Evolutionary conservation across 2,329 filamentous ascomycete genomes (phyloP).

Genomic region (Colletotrichum limetticola): DNA sequence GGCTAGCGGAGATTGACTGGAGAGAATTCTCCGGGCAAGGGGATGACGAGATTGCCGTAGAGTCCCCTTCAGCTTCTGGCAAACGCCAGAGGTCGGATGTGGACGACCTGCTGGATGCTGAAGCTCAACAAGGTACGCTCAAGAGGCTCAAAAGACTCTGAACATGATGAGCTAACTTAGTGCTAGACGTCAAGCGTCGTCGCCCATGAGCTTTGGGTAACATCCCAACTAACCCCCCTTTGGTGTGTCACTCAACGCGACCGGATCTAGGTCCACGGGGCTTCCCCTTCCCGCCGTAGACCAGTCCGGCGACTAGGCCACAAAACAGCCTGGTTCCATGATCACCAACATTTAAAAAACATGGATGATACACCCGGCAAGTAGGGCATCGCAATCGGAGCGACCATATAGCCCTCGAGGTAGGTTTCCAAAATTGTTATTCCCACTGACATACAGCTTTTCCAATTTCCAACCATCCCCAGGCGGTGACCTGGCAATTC

Average conservation of each 20-base stretch:
- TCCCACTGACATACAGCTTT: slow-evolving; percentile 30
- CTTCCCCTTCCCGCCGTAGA: background rate
- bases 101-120: slow-evolving; percentile 37
- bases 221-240: slow-evolving; percentile 25
- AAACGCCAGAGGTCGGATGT: slow-evolving; percentile 40
- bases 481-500: slow-evolving; percentile 2
- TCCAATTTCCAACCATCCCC: background rate
- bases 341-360: background rate
- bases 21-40: slow-evolving; percentile 38
- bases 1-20: slow-evolving; percentile 42
- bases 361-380: background rate
- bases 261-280: slow-evolving; percentile 12
- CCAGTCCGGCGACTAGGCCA: background rate
- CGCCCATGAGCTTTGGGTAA: slow-evolving; percentile 34
- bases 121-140: slow-evolving; percentile 38
- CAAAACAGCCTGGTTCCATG: too few species aligned
- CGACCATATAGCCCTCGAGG: slow-evolving; percentile 15
- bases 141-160: background rate
- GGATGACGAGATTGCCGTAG: slow-evolving; percentile 21
- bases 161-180: slow-evolving; percentile 21
- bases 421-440: slow-evolving; percentile 23
- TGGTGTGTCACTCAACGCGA: background rate
- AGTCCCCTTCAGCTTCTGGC: slow-evolving; percentile 29
- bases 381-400: background rate
- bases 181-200: slow-evolving; percentile 41